Evolutionary conservation across 2,329 filamentous ascomycete genomes (phyloP).

Genomic region (Xylariaceae sp.): DNA sequence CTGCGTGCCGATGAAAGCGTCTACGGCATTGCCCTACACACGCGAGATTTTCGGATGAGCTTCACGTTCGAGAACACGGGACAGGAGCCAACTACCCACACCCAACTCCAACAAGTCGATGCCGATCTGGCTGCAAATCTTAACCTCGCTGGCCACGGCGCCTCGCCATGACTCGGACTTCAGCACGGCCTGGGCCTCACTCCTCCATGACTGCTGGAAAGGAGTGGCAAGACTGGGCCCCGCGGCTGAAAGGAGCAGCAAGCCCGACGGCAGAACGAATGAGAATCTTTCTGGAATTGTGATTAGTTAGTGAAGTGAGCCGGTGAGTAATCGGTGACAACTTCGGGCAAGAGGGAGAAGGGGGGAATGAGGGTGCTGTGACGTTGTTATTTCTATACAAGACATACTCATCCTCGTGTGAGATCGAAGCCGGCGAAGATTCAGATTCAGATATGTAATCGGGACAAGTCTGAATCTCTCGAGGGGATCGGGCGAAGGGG

Average conservation of each 20-base stretch:
- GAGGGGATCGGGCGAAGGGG: too few species aligned
- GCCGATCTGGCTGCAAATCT: constrained; percentile 32
- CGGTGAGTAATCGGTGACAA: too few species aligned
- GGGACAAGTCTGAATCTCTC: too few species aligned
- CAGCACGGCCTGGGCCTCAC: constrained; percentile 20
- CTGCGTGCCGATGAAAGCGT: constrained; percentile 67
- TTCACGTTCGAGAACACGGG: background rate
- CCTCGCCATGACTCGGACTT: constrained; percentile 19
- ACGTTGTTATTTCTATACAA: too few species aligned
- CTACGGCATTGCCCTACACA: constrained; percentile 64
- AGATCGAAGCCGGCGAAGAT: too few species aligned
- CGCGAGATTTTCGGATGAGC: background rate
- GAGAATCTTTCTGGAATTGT: background rate
- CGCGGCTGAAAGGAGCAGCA: constrained; percentile 11
- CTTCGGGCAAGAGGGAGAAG: constrained; percentile 7
- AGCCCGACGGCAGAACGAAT: constrained; percentile 8
- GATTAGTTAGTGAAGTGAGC: background rate
- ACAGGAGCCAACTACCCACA: constrained; percentile 21
- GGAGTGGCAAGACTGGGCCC: constrained; percentile 4
- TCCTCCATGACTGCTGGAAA: constrained; percentile 1
- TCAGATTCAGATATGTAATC: too few species aligned
- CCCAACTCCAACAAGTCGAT: constrained; percentile 30
- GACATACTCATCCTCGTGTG: too few species aligned
- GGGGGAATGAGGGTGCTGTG: background rate
- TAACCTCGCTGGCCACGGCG: constrained; percentile 32